Evolutionary conservation across 129 eudicot genomes (phyloP).

Genomic region (Ambrosia artemisiifolia): DNA sequence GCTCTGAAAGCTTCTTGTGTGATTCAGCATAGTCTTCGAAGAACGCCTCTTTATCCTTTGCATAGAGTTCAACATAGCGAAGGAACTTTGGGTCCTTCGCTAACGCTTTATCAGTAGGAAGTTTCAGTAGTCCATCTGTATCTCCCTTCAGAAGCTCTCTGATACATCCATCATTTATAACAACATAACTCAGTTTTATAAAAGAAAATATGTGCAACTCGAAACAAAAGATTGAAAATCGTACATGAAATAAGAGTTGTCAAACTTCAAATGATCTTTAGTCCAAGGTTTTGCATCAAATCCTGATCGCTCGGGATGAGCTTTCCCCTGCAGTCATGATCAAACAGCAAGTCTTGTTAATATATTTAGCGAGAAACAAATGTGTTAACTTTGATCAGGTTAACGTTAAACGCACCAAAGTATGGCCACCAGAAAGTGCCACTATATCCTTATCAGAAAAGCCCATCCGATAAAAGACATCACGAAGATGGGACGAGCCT

Average conservation of each 20-base stretch:
- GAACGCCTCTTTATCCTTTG: constrained; percentile 89
- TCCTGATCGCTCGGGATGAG: constrained; percentile 89
- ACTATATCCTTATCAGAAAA: constrained; percentile 85
- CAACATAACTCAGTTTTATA: neutral
- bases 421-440: constrained; percentile 96
- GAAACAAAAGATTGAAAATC: constrained; percentile 7
- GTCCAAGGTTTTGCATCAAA: constrained; percentile 96
- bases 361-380: too few relatives aligned
- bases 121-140: constrained; percentile 50
- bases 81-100: constrained; percentile 64
- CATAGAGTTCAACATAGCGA: constrained; percentile 65
- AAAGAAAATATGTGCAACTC: neutral
- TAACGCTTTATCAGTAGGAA: constrained; percentile 82
- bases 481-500: constrained; percentile 84
- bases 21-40: constrained; percentile 88
- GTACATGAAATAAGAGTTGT: constrained; percentile 92
- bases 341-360: neutral
- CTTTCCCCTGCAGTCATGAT: constrained; percentile 60
- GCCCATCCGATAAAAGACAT: constrained; percentile 91
- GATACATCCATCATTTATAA: neutral
- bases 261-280: constrained; percentile 74
- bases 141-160: constrained; percentile 84
- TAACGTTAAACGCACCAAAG: constrained; percentile 51
- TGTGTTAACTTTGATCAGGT: neutral
- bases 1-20: constrained; percentile 91